Evolutionary conservation across 306 rosid species (phyloP), one percentile per base, ranked within the genome.

Genomic region (Herpetospermum pedunculosum): DNA sequence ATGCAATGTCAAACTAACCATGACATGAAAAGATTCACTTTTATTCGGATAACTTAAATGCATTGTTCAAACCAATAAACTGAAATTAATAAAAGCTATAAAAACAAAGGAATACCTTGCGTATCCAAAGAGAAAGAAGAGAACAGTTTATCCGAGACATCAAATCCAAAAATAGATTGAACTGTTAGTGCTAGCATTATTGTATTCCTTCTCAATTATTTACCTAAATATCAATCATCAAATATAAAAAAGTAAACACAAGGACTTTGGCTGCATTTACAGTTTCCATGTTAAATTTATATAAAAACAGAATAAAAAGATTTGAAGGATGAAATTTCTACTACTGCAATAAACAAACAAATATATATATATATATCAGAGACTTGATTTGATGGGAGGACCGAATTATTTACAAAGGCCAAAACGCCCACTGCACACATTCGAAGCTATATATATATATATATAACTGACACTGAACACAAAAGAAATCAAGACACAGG

Each of bases 401-500:
- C 78, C 78, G 84, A 76, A 85, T 78, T 84, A 87, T 84, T 84
- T 83, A 84, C 89, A 85, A 78, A 50, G 70, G 84, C 77, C 71
- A 77, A 41, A 76, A 70, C 26, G 75, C 77, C 88, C 68, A 70
- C 80, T 29, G 71, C 87, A 83, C 73, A 71, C 89, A 44, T 26
- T 69, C 23, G 40, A 76, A 40, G 75, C 81, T 62, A 35, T 75
- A 86, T 72, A n/a, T n/a, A n/a, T n/a, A n/a, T n/a, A n/a, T n/a
- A n/a, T n/a, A n/a, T 80, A 84, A 75, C 84, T 91, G 96, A 89
- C 95, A 87, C 92, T 41, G 62, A 77, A 77, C 85, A 85, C 79
- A 80, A 78, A 77, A 60, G 74, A 79, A 65, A 57, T 73, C 80
- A 67, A 44, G 75, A 65, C 64, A 62, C 58, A 14, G 84, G 82